Percentiles rank a stretch among this genome's conserved stretches.
These are phyloP conservation scores for Aaosphaeria arxii DNA, from an alignment of 2,329 filamentous ascomycete species.

Conservation along the genomic window DNA sequence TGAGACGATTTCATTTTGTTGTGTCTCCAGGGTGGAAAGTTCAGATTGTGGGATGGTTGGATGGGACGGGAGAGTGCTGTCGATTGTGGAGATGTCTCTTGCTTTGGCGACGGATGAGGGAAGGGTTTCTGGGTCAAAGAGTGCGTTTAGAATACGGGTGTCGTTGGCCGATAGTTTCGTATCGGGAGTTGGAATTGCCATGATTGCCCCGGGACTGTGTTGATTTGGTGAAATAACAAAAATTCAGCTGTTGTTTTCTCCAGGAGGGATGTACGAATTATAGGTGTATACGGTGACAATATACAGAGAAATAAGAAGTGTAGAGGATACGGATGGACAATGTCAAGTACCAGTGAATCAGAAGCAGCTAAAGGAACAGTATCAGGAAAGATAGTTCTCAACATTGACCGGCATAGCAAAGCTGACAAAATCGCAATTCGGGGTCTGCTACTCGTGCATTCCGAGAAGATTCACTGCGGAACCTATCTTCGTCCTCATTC, in stretches of 20 bases:
- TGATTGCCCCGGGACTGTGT: conserved; percentile 1
- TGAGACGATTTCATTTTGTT: conserved; percentile 45
- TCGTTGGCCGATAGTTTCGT: conserved; percentile 41
- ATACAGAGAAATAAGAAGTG: too few relatives aligned
- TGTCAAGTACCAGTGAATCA: too few relatives aligned
- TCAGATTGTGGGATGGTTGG: conserved; percentile 37
- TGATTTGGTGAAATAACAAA: not conserved
- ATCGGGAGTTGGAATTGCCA: conserved; percentile 42
- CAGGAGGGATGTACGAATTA: not conserved
- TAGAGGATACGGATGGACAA: too few relatives aligned
- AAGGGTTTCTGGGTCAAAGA: conserved; percentile 41
- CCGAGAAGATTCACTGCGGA: too few relatives aligned
- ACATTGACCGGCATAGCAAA: too few relatives aligned
- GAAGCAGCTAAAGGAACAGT: too few relatives aligned
- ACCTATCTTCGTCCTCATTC: too few relatives aligned
- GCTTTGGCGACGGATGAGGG: conserved; percentile 51
- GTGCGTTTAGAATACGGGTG: conserved; percentile 33
- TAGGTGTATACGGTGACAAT: not conserved
- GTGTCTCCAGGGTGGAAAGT: conserved; percentile 40
- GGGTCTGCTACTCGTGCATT: too few relatives aligned
- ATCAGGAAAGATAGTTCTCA: too few relatives aligned
- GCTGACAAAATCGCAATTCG: too few relatives aligned
- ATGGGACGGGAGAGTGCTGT: conserved; percentile 37
- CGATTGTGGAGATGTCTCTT: conserved; percentile 42
- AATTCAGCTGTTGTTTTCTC: not conserved